Evolutionary conservation across 768 basidiomycete genomes (phyloP).

Genomic region (Collybiopsis confluens): DNA sequence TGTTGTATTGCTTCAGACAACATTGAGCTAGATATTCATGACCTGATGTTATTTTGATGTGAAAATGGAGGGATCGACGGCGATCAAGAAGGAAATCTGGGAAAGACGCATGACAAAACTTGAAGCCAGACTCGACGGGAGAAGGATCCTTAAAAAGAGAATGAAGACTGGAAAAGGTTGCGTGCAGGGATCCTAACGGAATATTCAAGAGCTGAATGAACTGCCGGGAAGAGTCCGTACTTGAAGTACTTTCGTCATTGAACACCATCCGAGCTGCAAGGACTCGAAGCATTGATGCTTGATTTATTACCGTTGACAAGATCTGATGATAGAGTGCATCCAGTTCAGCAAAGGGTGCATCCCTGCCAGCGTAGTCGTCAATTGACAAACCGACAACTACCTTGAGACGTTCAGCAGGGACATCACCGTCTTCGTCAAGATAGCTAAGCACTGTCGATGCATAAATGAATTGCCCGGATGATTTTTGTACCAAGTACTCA

Average conservation of each 20-base stretch:
- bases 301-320: background rate
- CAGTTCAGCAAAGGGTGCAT: background rate
- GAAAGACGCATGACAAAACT: too few relatives aligned
- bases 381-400: background rate
- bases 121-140: too few relatives aligned
- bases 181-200: too few relatives aligned
- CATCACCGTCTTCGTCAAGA: background rate
- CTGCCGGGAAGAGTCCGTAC: background rate
- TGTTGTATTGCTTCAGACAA: too few relatives aligned
- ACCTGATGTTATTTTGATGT: too few relatives aligned
- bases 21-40: too few relatives aligned
- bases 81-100: too few relatives aligned
- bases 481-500: background rate
- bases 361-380: background rate
- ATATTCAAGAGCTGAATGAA: conserved; percentile 1
- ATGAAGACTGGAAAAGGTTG: too few relatives aligned
- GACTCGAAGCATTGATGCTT: background rate
- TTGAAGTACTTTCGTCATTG: background rate
- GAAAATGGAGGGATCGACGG: too few relatives aligned
- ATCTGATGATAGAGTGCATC: background rate
- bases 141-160: too few relatives aligned
- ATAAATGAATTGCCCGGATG: background rate
- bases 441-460: background rate
- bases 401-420: background rate
- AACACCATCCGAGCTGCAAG: background rate